phyloP scores from a whole-genome alignment of 768 basidiomycete genomes.

The Dacryopinax primogenitus region DNA sequence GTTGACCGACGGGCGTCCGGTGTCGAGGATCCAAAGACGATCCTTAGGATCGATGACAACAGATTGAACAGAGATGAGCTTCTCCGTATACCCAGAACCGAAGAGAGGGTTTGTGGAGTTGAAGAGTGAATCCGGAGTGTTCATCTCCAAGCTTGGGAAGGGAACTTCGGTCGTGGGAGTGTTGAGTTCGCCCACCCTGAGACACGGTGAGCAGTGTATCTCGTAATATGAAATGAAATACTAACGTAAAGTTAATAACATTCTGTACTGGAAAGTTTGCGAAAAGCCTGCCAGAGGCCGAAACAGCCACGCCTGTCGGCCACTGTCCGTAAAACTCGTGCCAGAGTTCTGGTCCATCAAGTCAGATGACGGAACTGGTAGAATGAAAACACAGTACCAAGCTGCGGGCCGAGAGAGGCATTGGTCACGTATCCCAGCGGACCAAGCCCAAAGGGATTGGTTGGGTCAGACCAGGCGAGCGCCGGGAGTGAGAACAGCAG shows the following conservation, averaged over 20 bases:
- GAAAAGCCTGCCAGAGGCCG: not conserved
- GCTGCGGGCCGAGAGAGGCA: not conserved
- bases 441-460: not conserved
- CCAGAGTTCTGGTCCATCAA: not conserved
- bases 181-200: not conserved
- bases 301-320: not conserved
- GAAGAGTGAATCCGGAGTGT: conserved; percentile 18
- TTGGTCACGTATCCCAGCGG: not conserved
- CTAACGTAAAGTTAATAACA: not conserved
- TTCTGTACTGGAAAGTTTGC: not conserved
- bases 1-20: conserved; percentile 20
- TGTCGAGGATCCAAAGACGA: conserved; percentile 22
- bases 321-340: conserved; percentile 1
- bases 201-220: not conserved
- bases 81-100: conserved; percentile 15
- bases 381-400: not conserved
- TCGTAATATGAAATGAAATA: not conserved
- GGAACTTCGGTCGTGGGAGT: not conserved
- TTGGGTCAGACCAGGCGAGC: not conserved
- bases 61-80: conserved; percentile 20
- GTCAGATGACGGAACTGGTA: not conserved
- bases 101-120: conserved; percentile 18
- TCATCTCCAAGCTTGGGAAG: conserved; percentile 17
- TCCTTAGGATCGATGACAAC: conserved; percentile 21
- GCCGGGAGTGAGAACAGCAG: not conserved